Base-by-base conservation (phyloP, 345 rosid species). In the Laguncularia racemosa region DNA sequence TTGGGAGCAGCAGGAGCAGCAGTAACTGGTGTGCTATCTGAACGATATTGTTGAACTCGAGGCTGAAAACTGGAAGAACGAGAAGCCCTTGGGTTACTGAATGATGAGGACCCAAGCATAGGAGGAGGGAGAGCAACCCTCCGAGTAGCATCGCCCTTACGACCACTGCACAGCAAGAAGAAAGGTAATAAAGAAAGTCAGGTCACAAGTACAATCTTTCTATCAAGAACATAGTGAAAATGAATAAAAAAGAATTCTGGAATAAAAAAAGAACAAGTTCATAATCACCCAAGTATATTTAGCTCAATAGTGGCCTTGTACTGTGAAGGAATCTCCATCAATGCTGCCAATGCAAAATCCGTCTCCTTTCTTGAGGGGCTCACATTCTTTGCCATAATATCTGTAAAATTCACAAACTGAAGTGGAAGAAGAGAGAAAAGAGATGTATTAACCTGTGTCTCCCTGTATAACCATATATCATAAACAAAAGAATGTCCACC, bases 281-380 rank as follows among this genome's bases (percentile, higher is more conserved):
- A 18, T 17, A 2, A 46, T 47, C 18, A 83, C 89, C 89, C 89
- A 66, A 83, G 21, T 38, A 83, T 59, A 44, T 70, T 75, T 40
- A 76, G 80, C 58, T 83, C 89, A 7, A 83, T 62, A 16, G 89
- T 81, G 50, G 89, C 89, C 56, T 81, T 81, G 60, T 83, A 81
- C 52, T 83, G 86, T 49, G 86, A 58, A 49, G 89, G 89, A 63
- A 83, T 83, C 58, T 83, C 89, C 89, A 83, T 83, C 72, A 83
- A 49, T 17, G 86, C 77, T 26, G 82, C 52, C 46, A 83, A 81
- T 62, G 86, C 82, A 71, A 83, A 83, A 44, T 78, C 86, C 0
- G 84, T 70, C 66, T 83, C 86, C 67, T 78, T 83, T 60, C 82
- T 67, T 10, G 77, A 57, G 45, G 66, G 52, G 54, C 67, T 69